Evolutionary conservation across 2,329 filamentous ascomycete species (phyloP).

Genomic region (Fusarium buxicola): DNA sequence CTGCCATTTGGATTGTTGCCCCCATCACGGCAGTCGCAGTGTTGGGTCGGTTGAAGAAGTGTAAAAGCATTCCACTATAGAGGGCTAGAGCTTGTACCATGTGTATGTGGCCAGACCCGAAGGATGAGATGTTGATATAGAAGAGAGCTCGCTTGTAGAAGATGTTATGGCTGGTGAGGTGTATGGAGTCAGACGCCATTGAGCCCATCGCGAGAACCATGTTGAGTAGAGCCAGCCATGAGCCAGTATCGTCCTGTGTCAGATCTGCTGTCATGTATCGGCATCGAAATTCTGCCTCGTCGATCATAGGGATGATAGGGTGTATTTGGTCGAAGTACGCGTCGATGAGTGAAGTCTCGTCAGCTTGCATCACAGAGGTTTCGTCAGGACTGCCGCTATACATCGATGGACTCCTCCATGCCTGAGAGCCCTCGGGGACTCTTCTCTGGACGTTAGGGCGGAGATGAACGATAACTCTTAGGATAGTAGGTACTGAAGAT

Average conservation of each 20-base stretch:
- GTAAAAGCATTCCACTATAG: constrained; percentile 80
- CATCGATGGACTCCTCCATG: constrained; percentile 7
- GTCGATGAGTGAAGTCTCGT: constrained; percentile 48
- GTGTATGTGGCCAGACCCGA: constrained; percentile 70
- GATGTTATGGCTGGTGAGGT: constrained; percentile 60
- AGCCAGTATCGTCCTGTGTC: constrained; percentile 66
- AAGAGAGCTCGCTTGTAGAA: constrained; percentile 77
- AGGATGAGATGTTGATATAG: constrained; percentile 73
- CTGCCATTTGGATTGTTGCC: constrained; percentile 77
- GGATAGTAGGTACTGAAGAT: constrained; percentile 61
- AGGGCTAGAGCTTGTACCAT: constrained; percentile 77
- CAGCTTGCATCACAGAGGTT: not conserved
- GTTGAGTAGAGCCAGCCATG: constrained; percentile 79
- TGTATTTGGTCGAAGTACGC: constrained; percentile 82
- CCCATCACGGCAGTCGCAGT: constrained; percentile 81
- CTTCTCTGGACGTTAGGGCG: constrained; percentile 59
- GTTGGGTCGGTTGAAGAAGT: constrained; percentile 80
- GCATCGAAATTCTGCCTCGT: constrained; percentile 72
- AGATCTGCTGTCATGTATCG: constrained; percentile 18
- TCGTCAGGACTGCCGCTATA: not conserved
- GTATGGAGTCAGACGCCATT: constrained; percentile 73
- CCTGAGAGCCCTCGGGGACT: constrained; percentile 36
- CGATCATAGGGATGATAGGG: constrained; percentile 78
- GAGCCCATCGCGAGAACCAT: constrained; percentile 82
- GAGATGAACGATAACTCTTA: constrained; percentile 62